Conservation (phyloP, 2,329 filamentous ascomycete genomes). For the Ophiostoma ulmi region DNA sequence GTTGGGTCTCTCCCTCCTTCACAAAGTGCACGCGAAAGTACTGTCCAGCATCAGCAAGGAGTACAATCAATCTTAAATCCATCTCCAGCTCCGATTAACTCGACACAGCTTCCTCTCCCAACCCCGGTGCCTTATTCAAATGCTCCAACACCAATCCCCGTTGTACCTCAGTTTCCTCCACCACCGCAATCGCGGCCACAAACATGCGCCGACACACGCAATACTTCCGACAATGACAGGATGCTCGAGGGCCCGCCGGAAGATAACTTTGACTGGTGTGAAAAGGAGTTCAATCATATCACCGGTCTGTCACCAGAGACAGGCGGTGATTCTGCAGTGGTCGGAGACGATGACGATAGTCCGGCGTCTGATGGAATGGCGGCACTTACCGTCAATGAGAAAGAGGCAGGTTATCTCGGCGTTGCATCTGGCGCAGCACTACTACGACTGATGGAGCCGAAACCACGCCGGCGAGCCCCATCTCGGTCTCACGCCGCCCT, state of each 20-base stretch:
- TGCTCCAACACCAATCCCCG: not conserved
- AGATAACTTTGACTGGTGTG: slow-evolving; percentile 39
- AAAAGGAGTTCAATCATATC: slow-evolving; percentile 31
- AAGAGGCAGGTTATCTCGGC: slow-evolving; percentile 43
- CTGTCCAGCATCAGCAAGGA: not conserved
- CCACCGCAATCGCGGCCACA: not conserved
- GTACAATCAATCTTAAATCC: not conserved
- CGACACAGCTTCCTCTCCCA: not conserved
- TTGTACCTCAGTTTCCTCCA: not conserved
- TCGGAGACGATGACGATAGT: slow-evolving; percentile 8
- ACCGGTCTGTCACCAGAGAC: slow-evolving; percentile 18
- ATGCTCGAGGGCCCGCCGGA: slow-evolving; percentile 34
- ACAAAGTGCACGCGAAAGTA: not conserved
- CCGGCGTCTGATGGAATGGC: slow-evolving; percentile 36
- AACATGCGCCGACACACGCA: not conserved
- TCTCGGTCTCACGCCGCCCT: not conserved
- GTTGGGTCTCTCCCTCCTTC: not conserved
- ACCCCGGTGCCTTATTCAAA: not conserved
- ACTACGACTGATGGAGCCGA: not conserved
- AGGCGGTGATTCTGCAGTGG: not conserved
- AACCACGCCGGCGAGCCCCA: not conserved
- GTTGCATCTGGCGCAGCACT: slow-evolving; percentile 42
- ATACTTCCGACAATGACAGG: not conserved
- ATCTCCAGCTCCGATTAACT: not conserved
- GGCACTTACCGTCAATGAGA: slow-evolving; percentile 35